phyloP scores from a whole-genome alignment of 2,329 filamentous ascomycete genomes.

The Lachnellula willkommii region DNA sequence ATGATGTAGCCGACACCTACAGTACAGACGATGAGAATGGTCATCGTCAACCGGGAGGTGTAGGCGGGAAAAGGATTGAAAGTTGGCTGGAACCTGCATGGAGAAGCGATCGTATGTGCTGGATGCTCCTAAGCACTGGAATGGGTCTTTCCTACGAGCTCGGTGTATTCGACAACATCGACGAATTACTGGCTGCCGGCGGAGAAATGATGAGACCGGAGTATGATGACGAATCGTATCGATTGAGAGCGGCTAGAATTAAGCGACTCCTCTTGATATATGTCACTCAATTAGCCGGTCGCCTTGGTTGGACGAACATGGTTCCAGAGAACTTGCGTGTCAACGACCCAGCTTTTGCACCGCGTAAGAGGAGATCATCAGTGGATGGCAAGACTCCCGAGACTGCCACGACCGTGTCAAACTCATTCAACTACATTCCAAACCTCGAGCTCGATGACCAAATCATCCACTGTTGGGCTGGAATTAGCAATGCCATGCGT shows the following conservation, averaged over 20 bases:
- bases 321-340: slow-evolving; percentile 64
- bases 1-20: slow-evolving; percentile 41
- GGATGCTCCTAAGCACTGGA: slow-evolving; percentile 92
- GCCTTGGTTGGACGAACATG: slow-evolving; percentile 91
- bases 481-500: slow-evolving; percentile 89
- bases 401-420: slow-evolving; percentile 50
- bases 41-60: slow-evolving; percentile 43
- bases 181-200: slow-evolving; percentile 58
- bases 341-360: slow-evolving; percentile 51
- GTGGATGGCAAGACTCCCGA: slow-evolving; percentile 55
- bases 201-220: slow-evolving; percentile 56
- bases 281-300: slow-evolving; percentile 85
- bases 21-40: slow-evolving; percentile 41
- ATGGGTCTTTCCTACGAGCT: slow-evolving; percentile 89
- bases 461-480: slow-evolving; percentile 84
- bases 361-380: slow-evolving; percentile 35
- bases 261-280: slow-evolving; percentile 86
- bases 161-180: slow-evolving; percentile 89
- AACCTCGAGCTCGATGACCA: slow-evolving; percentile 63
- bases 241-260: slow-evolving; percentile 72
- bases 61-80: slow-evolving; percentile 80
- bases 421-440: slow-evolving; percentile 60
- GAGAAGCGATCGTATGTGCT: slow-evolving; percentile 92
- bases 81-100: slow-evolving; percentile 96
- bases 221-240: slow-evolving; percentile 70